Evolutionary conservation across 2,329 filamentous ascomycete species (phyloP).

Genomic region (Tolypocladium amazonense): DNA sequence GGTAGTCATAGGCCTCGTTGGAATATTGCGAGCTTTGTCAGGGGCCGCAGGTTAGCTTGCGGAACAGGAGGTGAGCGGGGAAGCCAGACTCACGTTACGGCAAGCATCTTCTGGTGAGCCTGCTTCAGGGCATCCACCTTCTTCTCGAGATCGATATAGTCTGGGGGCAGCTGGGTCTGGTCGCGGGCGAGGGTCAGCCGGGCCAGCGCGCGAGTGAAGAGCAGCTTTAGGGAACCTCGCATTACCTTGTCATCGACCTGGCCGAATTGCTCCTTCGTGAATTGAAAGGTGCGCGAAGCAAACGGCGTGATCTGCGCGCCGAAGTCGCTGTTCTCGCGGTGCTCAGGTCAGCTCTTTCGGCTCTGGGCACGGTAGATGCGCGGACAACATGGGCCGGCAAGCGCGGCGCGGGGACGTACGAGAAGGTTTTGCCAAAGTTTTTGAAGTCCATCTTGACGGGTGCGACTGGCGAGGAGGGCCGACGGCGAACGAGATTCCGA

Average conservation of each 20-base stretch:
- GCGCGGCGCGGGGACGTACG: slow-evolving; percentile 25
- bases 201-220: background rate
- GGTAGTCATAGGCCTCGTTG: slow-evolving; percentile 85
- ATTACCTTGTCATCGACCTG: slow-evolving; percentile 84
- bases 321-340: slow-evolving; percentile 33
- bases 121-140: slow-evolving; percentile 94
- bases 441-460: slow-evolving; percentile 44
- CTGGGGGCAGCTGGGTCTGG: slow-evolving; percentile 88
- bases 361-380: background rate
- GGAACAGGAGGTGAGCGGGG: background rate
- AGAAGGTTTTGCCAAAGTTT: slow-evolving; percentile 45
- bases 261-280: slow-evolving; percentile 94
- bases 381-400: background rate
- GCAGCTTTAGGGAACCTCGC: background rate
- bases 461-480: background rate
- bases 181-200: slow-evolving; percentile 7
- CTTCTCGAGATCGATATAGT: slow-evolving; percentile 98
- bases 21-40: slow-evolving; percentile 75
- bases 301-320: slow-evolving; percentile 86
- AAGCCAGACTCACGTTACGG: slow-evolving; percentile 69
- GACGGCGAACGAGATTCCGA: background rate
- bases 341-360: slow-evolving; percentile 8
- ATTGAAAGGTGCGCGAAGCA: slow-evolving; percentile 88
- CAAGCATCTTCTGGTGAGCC: slow-evolving; percentile 93
- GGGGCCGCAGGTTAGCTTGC: background rate